Evolutionary conservation across 129 eudicot genomes (phyloP), one percentile per base, ranked within the genome.

Genomic region (Lonicera japonica): DNA sequence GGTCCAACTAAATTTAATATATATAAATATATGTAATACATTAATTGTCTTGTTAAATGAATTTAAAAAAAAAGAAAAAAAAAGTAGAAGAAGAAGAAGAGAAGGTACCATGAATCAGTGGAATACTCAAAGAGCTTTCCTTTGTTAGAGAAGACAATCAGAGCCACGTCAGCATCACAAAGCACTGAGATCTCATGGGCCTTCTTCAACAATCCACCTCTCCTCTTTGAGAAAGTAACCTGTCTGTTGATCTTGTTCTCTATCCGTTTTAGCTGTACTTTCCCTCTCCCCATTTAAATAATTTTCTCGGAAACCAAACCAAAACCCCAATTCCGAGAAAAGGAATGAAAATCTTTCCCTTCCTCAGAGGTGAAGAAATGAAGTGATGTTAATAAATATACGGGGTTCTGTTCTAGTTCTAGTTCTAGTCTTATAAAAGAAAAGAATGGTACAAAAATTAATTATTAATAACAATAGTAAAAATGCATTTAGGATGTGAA

Each of bases 171-270:
- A 41, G 94, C 96, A 79, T 88, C 96, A 77, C 96, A 88, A 21
- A 88, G 89, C 64, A 89, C 96, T 6, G 96, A 89, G 74, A 89
- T 85, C 67, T 89, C 97, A 78, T 89, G 97, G 47, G 97, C 97
- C 65, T 89, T 89, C 86, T 89, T 89, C 75, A 89, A 57, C 69
- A 89, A 68, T 46, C 97, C 97, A 21, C 82, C 81, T 75, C 89
- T 81, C 80, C 96, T 88, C 96, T 88, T 88, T 34, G 96, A 88
- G 85, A 88, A 88, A 47, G 96, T 88, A 53, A 88, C 96, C 41
- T 88, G 94, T 64, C 96, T 88, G 83, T 88, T 89, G 29, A 89
- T 89, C 90, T 85, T 89, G 85, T 89, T 89, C 76, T 89, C 97
- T 63, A 89, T 89, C 72, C 90, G 73, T 79, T 77, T 86, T 66